phyloP scores from a whole-genome alignment of 139 green algal species.

The Marvania coccoides region DNA sequence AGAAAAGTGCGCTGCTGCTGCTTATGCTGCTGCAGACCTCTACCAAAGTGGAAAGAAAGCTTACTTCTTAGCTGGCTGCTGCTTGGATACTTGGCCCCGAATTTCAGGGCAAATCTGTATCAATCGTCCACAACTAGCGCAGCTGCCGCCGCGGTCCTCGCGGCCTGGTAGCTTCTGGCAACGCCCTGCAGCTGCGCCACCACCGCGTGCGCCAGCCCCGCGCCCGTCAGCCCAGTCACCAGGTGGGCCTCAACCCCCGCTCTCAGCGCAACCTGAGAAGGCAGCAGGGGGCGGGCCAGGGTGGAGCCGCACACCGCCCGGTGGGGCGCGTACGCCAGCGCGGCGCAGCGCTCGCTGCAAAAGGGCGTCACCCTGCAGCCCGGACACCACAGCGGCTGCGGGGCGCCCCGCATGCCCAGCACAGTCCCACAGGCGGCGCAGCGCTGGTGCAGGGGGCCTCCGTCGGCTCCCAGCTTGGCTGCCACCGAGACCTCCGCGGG shows the following conservation, averaged over 20 bases:
- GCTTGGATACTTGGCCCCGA: not conserved
- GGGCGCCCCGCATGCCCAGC: too few relatives aligned
- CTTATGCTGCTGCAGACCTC: too few relatives aligned
- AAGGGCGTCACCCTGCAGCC: slow-evolving; percentile 23
- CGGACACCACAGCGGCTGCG: slow-evolving; percentile 8
- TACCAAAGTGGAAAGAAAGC: too few relatives aligned
- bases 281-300: slow-evolving; percentile 25
- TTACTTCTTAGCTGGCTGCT: too few relatives aligned
- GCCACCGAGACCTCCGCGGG: slow-evolving; percentile 17
- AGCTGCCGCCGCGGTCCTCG: slow-evolving; percentile 2
- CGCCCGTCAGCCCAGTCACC: slow-evolving; percentile 13
- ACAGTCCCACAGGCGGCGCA: not conserved
- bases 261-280: slow-evolving; percentile 21
- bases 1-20: too few relatives aligned
- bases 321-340: slow-evolving; percentile 17
- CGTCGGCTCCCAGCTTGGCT: slow-evolving; percentile 19
- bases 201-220: slow-evolving; percentile 15
- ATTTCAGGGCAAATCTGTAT: not conserved
- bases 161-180: slow-evolving; percentile 26
- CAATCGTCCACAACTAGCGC: slow-evolving; percentile 17
- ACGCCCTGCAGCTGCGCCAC: slow-evolving; percentile 18
- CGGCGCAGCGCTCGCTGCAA: slow-evolving; percentile 20
- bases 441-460: slow-evolving; percentile 20
- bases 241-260: slow-evolving; percentile 21
- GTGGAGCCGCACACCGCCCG: slow-evolving; percentile 16